Percentiles rank a stretch among this genome's conserved stretches.
Evolutionary conservation across 495 filamentous ascomycete species (phyloP).

Genomic region (Annulohypoxylon bovei): DNA sequence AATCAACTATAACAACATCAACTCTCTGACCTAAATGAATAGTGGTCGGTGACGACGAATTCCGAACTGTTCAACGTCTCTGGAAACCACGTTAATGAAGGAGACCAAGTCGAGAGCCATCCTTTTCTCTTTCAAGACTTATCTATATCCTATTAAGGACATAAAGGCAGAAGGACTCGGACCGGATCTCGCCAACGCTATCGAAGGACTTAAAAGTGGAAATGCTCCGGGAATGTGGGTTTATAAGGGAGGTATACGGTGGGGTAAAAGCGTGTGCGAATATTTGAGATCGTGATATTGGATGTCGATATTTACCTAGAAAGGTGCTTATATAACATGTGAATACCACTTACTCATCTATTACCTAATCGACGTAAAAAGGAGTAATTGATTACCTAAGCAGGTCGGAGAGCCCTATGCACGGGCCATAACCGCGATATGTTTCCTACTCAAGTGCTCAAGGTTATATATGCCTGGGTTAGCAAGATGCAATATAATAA

Average conservation of each 20-base stretch:
- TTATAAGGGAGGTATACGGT: slow-evolving; percentile 75
- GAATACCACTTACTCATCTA: too few species aligned
- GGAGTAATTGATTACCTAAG: too few species aligned
- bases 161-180: slow-evolving; percentile 76
- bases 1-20: neutral
- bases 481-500: too few species aligned
- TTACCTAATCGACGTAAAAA: too few species aligned
- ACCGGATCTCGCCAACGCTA: slow-evolving; percentile 71
- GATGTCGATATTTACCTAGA: neutral
- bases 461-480: too few species aligned
- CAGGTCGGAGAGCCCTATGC: too few species aligned
- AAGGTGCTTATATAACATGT: neutral
- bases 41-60: slow-evolving; percentile 73
- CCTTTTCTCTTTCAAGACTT: slow-evolving; percentile 84
- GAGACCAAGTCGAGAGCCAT: slow-evolving; percentile 63
- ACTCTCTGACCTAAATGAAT: slow-evolving; percentile 6
- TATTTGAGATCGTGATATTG: slow-evolving; percentile 60
- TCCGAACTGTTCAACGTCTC: slow-evolving; percentile 64
- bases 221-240: slow-evolving; percentile 72
- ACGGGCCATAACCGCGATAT: too few species aligned
- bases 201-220: slow-evolving; percentile 76
- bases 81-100: slow-evolving; percentile 60
- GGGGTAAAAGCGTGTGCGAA: slow-evolving; percentile 70
- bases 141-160: slow-evolving; percentile 72
- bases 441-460: too few species aligned